phyloP scores from a whole-genome alignment of 345 rosid genomes.

The Arabidopsis suecica region DNA sequence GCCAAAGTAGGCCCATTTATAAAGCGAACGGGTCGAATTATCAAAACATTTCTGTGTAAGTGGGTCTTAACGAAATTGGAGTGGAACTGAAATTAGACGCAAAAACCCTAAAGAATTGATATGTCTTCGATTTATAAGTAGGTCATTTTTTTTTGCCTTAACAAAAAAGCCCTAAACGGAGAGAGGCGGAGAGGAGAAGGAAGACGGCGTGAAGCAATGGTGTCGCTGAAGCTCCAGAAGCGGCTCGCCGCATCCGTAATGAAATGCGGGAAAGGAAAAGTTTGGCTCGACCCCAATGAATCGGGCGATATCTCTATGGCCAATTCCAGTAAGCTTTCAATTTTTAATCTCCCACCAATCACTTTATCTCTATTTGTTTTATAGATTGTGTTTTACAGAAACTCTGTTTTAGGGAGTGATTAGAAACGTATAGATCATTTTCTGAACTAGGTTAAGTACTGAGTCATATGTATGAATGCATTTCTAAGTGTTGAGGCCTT shows the following conservation, averaged over 20 bases:
- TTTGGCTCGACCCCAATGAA: constrained; percentile 80
- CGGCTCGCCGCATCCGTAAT: constrained; percentile 75
- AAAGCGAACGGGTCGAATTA: background rate
- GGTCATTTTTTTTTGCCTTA: background rate
- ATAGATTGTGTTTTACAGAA: background rate
- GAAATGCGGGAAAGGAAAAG: constrained; percentile 69
- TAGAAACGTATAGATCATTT: background rate
- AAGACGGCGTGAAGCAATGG: constrained; percentile 51
- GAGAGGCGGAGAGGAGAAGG: constrained; percentile 19
- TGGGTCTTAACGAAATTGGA: background rate
- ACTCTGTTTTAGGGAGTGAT: background rate
- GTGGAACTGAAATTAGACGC: background rate
- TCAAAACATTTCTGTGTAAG: background rate
- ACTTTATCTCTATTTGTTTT: background rate
- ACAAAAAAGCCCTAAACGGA: constrained; percentile 16
- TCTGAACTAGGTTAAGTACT: no score
- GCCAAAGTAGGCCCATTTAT: background rate
- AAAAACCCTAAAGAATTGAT: constrained; percentile 17
- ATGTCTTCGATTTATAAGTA: constrained; percentile 3
- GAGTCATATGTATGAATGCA: background rate
- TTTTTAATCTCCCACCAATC: background rate
- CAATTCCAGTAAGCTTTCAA: constrained; percentile 58
- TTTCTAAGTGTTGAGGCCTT: background rate
- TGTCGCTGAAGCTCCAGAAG: constrained; percentile 72
- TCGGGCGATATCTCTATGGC: constrained; percentile 74